Evolutionary conservation across 768 basidiomycete species (phyloP), one percentile per base, ranked within the genome.

Genomic region (Leccinum truebloodii): DNA sequence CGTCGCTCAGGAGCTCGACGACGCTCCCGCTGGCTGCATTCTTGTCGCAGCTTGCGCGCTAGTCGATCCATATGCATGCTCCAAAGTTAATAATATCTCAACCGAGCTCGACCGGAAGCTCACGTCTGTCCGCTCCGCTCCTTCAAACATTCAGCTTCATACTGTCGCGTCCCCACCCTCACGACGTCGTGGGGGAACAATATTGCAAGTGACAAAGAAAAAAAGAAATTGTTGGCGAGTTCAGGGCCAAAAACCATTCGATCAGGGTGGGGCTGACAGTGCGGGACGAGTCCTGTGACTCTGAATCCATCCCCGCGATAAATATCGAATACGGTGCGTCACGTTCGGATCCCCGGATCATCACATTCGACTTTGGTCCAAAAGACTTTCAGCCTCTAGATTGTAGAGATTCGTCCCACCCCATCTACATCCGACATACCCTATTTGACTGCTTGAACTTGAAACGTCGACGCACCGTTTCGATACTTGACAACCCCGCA

Each of bases 251-350:
- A 20, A 44, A n/a, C 41, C 9, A 44, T 46, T 20, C 18, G n/a
- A 44, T 20, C n/a, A 95, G 41, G 41, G 41, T 44, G 41, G 41
- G 9, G 39, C 39, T 41, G 18, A 41, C 39, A 41, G 39, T 41
- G 39, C 39, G 41, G 41, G 41, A 44, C n/a, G n/a, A 44, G 41
- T 44, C 41, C 4, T n/a, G n/a, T 44, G 41, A 44, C 41, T 44
- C 22, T 22, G 22, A 22, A 22, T 22, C n/a, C 41, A 44, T n/a
- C 41, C 41, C 41, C 41, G 9, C 41, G 41, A n/a, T 44, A 18
- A 41, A 41, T 41, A 41, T 39, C 37, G 37, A 6, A 37, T 39
- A 18, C 7, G 16, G 16, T 39, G 37, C 37, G 37, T 18, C 39
- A 41, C 39, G 39, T 41, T 41, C 39, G 18, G 18, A 41, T 41